Conservation (phyloP, 768 basidiomycete genomes). For the Amylocystis lapponica region DNA sequence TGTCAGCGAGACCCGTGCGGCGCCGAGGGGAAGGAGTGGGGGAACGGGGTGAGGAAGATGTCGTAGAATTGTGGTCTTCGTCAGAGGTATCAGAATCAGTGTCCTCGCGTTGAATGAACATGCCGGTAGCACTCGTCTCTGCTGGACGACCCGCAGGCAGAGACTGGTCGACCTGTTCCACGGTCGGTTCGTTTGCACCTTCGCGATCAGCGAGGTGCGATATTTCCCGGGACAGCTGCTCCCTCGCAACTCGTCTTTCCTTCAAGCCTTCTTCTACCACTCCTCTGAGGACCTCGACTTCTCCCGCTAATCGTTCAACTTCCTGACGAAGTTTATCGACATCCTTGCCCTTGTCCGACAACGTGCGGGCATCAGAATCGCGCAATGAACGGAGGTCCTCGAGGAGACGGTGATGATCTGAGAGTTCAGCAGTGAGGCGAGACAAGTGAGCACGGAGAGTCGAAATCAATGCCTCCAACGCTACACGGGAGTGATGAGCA, state of each 20-base stretch:
- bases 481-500: conserved; percentile 32
- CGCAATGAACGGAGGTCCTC: conserved; percentile 57
- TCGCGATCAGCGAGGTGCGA: background rate
- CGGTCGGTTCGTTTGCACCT: conserved; percentile 17
- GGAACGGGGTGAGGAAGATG: conserved; percentile 10
- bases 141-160: background rate
- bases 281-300: conserved; percentile 81
- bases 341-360: conserved; percentile 59
- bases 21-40: conserved; percentile 30
- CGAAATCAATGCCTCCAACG: conserved; percentile 72
- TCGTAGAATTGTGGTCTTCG: conserved; percentile 6
- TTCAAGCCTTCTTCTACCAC: conserved; percentile 85
- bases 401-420: conserved; percentile 69
- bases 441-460: conserved; percentile 71
- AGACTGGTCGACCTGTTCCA: conserved; percentile 9
- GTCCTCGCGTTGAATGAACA: conserved; percentile 7
- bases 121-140: background rate
- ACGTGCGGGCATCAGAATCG: conserved; percentile 52
- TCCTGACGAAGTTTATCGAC: conserved; percentile 65
- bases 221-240: conserved; percentile 20
- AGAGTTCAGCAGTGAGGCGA: conserved; percentile 72
- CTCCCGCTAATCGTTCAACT: conserved; percentile 75
- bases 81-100: too few relatives aligned
- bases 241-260: conserved; percentile 56
- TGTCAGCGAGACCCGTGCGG: conserved; percentile 27